These are phyloP conservation scores for Talaromyces sp. DNA, from an alignment of 2,329 filamentous ascomycete genomes.

Conservation along the genomic window DNA sequence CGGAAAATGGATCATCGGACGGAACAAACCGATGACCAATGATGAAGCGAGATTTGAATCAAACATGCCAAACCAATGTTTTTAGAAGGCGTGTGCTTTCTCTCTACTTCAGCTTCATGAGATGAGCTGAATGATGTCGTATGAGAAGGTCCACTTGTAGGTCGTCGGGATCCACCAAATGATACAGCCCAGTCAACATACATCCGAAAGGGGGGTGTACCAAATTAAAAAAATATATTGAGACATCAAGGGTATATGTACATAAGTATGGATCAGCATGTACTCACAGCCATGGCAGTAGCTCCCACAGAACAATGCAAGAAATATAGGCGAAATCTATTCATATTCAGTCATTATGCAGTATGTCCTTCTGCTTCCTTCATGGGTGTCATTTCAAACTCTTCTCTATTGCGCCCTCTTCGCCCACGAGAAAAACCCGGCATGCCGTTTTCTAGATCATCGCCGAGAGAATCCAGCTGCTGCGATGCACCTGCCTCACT, in stretches of 20 bases:
- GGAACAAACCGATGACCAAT: conserved; percentile 2
- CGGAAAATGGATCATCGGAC: conserved; percentile 19
- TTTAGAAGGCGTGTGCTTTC: not conserved
- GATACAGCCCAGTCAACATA: not conserved
- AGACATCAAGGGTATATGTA: conserved; percentile 12
- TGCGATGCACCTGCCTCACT: conserved; percentile 12
- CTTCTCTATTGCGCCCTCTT: conserved; percentile 29
- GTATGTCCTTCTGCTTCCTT: conserved; percentile 30
- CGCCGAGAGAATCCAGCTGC: conserved; percentile 9
- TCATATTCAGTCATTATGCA: conserved; percentile 25
- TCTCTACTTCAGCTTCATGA: not conserved
- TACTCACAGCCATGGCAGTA: not conserved
- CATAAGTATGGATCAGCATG: conserved; percentile 9
- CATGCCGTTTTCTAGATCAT: conserved; percentile 21
- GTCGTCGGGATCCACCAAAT: not conserved
- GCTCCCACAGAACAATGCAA: conserved; percentile 1
- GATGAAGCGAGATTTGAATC: not conserved
- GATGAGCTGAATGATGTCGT: not conserved
- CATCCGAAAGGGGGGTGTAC: not conserved
- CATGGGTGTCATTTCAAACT: conserved; percentile 37
- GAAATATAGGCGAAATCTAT: conserved; percentile 10
- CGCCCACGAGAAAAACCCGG: conserved; percentile 31
- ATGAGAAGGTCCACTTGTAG: not conserved
- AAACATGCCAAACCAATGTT: not conserved
- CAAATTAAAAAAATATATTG: not conserved